Evolutionary conservation across 78 protist species (phyloP), one percentile per base, ranked within the genome.

Genomic region (Mastigamoeba balamuthi): DNA sequence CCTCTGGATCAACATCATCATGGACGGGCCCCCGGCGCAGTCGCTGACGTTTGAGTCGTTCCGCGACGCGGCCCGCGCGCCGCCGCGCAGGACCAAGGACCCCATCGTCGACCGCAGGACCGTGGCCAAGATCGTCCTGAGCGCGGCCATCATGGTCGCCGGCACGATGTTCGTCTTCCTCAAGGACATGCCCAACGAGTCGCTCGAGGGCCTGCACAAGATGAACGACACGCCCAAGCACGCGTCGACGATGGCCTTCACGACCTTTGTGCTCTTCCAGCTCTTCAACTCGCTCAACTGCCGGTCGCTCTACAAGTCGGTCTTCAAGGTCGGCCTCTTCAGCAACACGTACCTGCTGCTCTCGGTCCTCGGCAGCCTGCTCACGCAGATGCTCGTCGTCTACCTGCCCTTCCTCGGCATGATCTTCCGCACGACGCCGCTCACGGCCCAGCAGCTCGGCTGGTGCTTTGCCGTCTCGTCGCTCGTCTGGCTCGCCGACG

Each of bases 1-100:
- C 25, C 82, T 91, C 33, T 91, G 95, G 95, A 82, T 87, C 44
- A 91, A 91, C 83, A 82, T 87, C 33, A 84, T 91, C 40, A 84
- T 89, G 68, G 93, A 89, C 78, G 90, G 89, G 9, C 90, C 79
- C 4, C 93, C 93, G n/a, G 93, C 93, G 17, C 58, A 48, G 17
- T 48, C 58, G 17, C 58, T 48, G 58, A 48, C 58, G 17, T 48
- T 48, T 48, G 58, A 48, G 58, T 17, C 58, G 17, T 25, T 25
- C 58, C 58, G 58, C 17, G 58, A 48, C 17, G 58, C 58, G 33
- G 17, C 58, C 58, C 10, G 23, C 6, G 6, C 9, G 29, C 80
- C 80, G 28, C 88, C 88, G 25, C 76, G 83, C 29, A 4, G 4
- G 10, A 3, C 35, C 3, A 63, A 63, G 27, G 3, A 3, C 10